These are phyloP conservation scores for Danielia reshetovae DNA, from an alignment of 805 yeast genomes.

Conservation along the genomic window DNA sequence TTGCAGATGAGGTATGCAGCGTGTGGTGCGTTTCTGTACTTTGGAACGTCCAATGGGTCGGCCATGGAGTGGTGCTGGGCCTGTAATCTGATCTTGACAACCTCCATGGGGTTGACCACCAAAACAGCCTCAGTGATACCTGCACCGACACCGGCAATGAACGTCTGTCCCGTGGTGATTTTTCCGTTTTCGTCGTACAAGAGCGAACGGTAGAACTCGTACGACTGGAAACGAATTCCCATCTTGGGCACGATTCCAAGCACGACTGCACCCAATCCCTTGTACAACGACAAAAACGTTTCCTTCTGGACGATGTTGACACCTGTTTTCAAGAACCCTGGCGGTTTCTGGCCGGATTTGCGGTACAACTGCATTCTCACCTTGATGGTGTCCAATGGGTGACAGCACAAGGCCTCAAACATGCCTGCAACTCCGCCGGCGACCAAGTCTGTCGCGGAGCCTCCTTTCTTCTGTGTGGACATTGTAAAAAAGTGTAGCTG, in stretches of 20 bases:
- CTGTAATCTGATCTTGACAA: conserved; percentile 91
- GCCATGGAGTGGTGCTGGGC: conserved; percentile 90
- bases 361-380: conserved; percentile 93
- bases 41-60: conserved; percentile 76
- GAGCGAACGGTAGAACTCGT: conserved; percentile 77
- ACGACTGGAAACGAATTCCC: conserved; percentile 95
- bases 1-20: conserved; percentile 77
- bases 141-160: conserved; percentile 93
- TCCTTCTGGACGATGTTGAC: conserved; percentile 71
- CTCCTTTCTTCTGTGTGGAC: conserved; percentile 30
- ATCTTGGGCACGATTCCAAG: conserved; percentile 97
- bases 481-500: neutral
- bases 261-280: conserved; percentile 95
- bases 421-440: conserved; percentile 98
- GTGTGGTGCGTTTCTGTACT: conserved; percentile 90
- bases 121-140: conserved; percentile 94
- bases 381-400: conserved; percentile 96
- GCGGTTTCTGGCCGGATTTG: conserved; percentile 68
- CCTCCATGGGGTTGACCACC: conserved; percentile 97
- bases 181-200: conserved; percentile 61
- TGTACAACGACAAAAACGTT: conserved; percentile 81
- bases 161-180: conserved; percentile 70
- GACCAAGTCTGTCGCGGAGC: conserved; percentile 58
- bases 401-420: conserved; percentile 96
- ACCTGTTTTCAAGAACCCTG: conserved; percentile 86